Evolutionary conservation across 1,284 basidiomycete species (phyloP).

Genomic region (Moesziomyces parantarcticus): DNA sequence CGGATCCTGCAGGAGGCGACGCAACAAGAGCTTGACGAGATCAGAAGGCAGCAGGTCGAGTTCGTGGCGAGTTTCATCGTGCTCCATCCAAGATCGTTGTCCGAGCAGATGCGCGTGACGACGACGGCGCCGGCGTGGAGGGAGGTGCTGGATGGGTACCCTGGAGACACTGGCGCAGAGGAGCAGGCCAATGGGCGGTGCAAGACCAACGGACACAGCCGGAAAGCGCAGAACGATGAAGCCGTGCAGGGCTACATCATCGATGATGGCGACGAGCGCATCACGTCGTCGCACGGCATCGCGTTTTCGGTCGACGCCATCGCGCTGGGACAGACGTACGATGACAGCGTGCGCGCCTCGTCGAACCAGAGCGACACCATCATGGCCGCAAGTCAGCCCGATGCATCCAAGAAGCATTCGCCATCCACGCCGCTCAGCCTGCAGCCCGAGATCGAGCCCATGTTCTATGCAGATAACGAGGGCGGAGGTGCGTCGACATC

Average conservation of each 20-base stretch:
- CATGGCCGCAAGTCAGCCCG: not conserved
- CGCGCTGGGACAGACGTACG: constrained; percentile 10
- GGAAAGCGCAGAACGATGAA: too few relatives aligned
- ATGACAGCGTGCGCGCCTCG: constrained; percentile 3
- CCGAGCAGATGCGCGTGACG: constrained; percentile 53
- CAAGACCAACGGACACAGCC: not conserved
- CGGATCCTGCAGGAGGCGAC: constrained; percentile 5
- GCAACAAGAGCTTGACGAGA: constrained; percentile 2
- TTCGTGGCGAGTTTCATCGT: constrained; percentile 34
- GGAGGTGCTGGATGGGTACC: constrained; percentile 36
- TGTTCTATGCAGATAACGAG: constrained; percentile 9
- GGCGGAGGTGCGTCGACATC: not conserved
- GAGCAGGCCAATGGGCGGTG: not conserved
- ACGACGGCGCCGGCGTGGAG: constrained; percentile 31
- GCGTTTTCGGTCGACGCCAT: constrained; percentile 24
- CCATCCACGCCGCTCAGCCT: constrained; percentile 21
- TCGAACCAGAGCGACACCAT: constrained; percentile 13
- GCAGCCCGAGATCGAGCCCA: constrained; percentile 24
- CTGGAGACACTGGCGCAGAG: constrained; percentile 10
- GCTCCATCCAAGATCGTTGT: constrained; percentile 49
- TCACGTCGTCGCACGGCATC: constrained; percentile 18
- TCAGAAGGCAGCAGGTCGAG: constrained; percentile 1
- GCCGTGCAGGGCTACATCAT: constrained; percentile 27
- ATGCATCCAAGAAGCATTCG: constrained; percentile 14
- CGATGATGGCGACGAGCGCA: constrained; percentile 13